A percentile compares a stretch with the other conserved stretches of the same genome.
Evolutionary conservation across 179 eudicot genomes (phyloP).

Genomic region (Beta macrorhiza): DNA sequence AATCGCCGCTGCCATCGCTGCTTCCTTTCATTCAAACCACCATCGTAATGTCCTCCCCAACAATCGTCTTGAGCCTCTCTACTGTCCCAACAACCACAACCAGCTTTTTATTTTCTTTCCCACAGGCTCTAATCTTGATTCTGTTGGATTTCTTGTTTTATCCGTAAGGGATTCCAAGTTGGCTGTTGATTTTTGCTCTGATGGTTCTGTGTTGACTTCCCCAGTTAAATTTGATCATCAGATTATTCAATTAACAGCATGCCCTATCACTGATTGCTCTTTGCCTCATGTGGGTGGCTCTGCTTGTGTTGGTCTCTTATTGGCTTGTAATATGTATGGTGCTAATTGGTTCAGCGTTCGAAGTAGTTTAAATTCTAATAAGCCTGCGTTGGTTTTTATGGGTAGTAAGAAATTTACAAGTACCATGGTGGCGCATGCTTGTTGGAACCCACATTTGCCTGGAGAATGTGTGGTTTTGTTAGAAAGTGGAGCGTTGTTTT

Average conservation of each 20-base stretch:
- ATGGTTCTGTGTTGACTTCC: slow-evolving; percentile 22
- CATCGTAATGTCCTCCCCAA: background rate
- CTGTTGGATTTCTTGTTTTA: slow-evolving; percentile 32
- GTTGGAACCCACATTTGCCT: slow-evolving; percentile 37
- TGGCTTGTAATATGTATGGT: slow-evolving; percentile 31
- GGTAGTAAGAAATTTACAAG: slow-evolving; percentile 33
- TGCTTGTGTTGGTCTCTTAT: slow-evolving; percentile 29
- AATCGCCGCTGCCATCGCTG: slow-evolving; percentile 10
- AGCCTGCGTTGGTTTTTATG: slow-evolving; percentile 29
- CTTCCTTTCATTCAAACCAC: slow-evolving; percentile 14
- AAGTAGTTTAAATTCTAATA: slow-evolving; percentile 17
- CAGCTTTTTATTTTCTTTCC: slow-evolving; percentile 32
- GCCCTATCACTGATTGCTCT: slow-evolving; percentile 5
- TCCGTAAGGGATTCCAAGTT: slow-evolving; percentile 23
- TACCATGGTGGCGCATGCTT: slow-evolving; percentile 31
- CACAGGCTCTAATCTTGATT: slow-evolving; percentile 29
- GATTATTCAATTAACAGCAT: slow-evolving; percentile 29
- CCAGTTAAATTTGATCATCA: slow-evolving; percentile 20
- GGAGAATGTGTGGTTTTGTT: slow-evolving; percentile 33
- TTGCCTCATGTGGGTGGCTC: slow-evolving; percentile 9
- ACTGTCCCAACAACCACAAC: slow-evolving; percentile 19
- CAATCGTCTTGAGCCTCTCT: slow-evolving; percentile 32
- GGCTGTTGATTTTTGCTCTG: slow-evolving; percentile 13
- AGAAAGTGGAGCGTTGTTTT: slow-evolving; percentile 32
- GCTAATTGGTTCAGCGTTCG: slow-evolving; percentile 36